Conservation (phyloP, 805 yeast genomes). For the Ogataea trehalophila region DNA sequence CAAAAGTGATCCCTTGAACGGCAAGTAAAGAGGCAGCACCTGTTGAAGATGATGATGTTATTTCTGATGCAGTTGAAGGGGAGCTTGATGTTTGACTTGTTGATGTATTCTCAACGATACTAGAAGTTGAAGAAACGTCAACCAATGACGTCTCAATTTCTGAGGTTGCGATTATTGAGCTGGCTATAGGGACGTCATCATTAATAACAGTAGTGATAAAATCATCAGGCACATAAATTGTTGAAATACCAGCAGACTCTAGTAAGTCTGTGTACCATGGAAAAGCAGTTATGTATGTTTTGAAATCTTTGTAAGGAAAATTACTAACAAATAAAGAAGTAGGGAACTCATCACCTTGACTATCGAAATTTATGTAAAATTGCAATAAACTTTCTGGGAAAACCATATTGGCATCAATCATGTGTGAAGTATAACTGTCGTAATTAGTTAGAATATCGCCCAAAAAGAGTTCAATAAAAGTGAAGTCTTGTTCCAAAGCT, state of each 20-base stretch:
- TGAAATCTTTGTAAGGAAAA: conserved; percentile 31
- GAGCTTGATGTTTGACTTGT: background rate
- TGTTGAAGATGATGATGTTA: background rate
- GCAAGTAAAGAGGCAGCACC: no score
- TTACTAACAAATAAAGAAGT: conserved; percentile 22
- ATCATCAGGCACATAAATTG: conserved; percentile 27
- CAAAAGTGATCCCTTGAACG: no score
- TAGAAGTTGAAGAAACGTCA: no score
- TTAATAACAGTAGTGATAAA: conserved; percentile 19
- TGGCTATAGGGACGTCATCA: background rate
- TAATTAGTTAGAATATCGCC: conserved; percentile 28
- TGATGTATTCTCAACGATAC: background rate
- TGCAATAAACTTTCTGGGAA: conserved; percentile 28
- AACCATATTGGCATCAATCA: conserved; percentile 25
- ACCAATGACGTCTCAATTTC: background rate
- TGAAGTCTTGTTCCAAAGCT: conserved; percentile 31
- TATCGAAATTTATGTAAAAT: conserved; percentile 22
- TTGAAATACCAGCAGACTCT: conserved; percentile 19
- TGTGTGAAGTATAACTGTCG: conserved; percentile 30
- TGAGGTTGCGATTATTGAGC: background rate
- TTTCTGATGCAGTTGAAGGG: background rate
- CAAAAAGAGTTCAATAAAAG: conserved; percentile 29
- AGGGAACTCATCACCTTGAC: conserved; percentile 15
- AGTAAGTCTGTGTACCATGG: conserved; percentile 32
- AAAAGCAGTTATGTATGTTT: conserved; percentile 28